Evolutionary conservation across 2,329 filamentous ascomycete genomes (phyloP), one percentile per base, ranked within the genome.

Genomic region (Aspergillus unguis): DNA sequence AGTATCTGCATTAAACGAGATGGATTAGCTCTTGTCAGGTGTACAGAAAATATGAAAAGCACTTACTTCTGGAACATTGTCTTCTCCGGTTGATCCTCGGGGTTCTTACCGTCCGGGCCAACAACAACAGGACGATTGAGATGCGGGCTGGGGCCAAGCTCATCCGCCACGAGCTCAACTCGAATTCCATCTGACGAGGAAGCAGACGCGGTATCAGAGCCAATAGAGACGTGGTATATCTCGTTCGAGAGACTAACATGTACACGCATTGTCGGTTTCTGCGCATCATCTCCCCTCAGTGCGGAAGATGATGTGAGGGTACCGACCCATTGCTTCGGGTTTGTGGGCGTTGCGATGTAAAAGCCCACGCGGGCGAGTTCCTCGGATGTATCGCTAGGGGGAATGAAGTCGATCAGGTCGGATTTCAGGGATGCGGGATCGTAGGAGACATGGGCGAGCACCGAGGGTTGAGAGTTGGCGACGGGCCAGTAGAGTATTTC

Each of bases 291-390:
- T 28, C 55, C 56, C 6, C 45, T 44, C 45, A 76, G 66, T 2
- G 69, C 62, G 9, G 68, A 66, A 25, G 66, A 50, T 5, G 72
- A 73, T 6, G 72, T 67, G 11, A 76, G 61, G 33, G 69, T 72
- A 5, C 73, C 72, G 6, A 70, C 65, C 72, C 71, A 75, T 63
- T 71, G 67, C 47, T 66, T 70, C 11, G 63, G 44, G 41, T 66
- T 67, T 27, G 63, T 58, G 1, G 63, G 53, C 1, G 65, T 67
- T 23, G 58, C 58, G 36, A 61, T 81, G 60, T 74, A 78, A 32
- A 81, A 75, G 54, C 79, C 80, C 5, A 83, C 71, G 36, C 79
- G 76, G 42, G 81, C 69, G 58, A 83, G 78, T 62, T 77, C 75
- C 49, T 77, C 71, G 59, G 78, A 70, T 8, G 25, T 28, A 36